Conservation (phyloP, 2,329 filamentous ascomycete species). For the Aaosphaeria pasadenensis region DNA sequence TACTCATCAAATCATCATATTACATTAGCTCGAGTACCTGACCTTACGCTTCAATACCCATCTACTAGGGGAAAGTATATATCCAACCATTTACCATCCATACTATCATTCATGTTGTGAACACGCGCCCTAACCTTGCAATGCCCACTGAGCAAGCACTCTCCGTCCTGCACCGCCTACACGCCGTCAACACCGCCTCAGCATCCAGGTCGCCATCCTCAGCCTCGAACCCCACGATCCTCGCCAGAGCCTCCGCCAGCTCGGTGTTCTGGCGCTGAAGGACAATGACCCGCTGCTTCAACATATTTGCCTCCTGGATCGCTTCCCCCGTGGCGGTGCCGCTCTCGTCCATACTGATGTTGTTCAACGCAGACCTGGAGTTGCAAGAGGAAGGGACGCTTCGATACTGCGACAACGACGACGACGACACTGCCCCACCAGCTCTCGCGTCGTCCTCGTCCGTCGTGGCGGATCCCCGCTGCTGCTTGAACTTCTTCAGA, state of each 20-base stretch:
- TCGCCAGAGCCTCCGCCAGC: constrained; percentile 22
- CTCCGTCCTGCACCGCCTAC: not conserved
- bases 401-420: not conserved
- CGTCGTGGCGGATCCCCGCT: not conserved
- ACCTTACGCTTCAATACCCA: too few relatives aligned
- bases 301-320: constrained; percentile 9
- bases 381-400: not conserved
- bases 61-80: too few relatives aligned
- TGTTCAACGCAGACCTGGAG: not conserved
- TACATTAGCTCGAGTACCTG: too few relatives aligned
- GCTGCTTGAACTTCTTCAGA: not conserved
- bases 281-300: constrained; percentile 15
- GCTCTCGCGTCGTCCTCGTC: not conserved
- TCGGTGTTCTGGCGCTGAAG: constrained; percentile 24
- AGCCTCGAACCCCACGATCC: constrained; percentile 21
- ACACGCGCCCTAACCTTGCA: too few relatives aligned
- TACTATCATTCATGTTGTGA: too few relatives aligned
- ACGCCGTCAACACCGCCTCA: constrained; percentile 4
- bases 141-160: not conserved
- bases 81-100: too few relatives aligned
- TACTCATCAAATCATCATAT: too few relatives aligned
- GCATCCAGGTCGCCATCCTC: constrained; percentile 10
- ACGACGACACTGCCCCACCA: not conserved
- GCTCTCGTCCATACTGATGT: not conserved
- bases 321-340: not conserved